Conservation (phyloP, 2,329 filamentous ascomycete species). For the Fusarium sp. region DNA sequence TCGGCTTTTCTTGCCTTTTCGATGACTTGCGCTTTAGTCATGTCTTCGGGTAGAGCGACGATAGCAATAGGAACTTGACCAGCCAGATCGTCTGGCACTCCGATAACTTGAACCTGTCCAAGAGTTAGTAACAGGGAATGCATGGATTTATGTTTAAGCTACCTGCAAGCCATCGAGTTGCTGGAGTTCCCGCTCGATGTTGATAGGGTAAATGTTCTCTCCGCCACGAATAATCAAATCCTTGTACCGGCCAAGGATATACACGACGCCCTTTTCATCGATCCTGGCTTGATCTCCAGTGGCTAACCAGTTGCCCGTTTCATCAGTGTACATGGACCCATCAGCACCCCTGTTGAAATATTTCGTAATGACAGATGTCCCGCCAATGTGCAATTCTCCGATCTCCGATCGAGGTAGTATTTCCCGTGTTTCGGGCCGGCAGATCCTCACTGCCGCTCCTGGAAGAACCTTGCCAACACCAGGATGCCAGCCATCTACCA, state of each 20-base stretch:
- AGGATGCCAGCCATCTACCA: conserved; percentile 51
- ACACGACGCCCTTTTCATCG: conserved; percentile 52
- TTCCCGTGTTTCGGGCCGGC: conserved; percentile 47
- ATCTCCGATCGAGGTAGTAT: conserved; percentile 48
- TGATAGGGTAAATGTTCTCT: conserved; percentile 57
- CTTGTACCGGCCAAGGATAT: conserved; percentile 58
- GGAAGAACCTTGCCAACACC: conserved; percentile 57
- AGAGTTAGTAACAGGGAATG: conserved; percentile 8
- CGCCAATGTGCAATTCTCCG: conserved; percentile 57
- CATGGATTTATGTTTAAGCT: background rate
- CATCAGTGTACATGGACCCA: conserved; percentile 52
- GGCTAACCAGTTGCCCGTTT: conserved; percentile 50
- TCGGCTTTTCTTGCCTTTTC: conserved; percentile 50
- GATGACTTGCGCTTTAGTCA: conserved; percentile 49
- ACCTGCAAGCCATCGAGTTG: conserved; percentile 50
- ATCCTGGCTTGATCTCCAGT: conserved; percentile 58
- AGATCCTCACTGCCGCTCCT: conserved; percentile 55
- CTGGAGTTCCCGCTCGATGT: conserved; percentile 52
- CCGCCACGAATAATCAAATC: conserved; percentile 60
- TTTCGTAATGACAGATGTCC: conserved; percentile 49
- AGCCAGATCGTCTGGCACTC: conserved; percentile 57
- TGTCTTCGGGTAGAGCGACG: conserved; percentile 49
- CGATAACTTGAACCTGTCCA: conserved; percentile 55
- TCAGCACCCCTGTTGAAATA: conserved; percentile 49
- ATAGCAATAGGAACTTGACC: conserved; percentile 62